Evolutionary conservation across 2,329 filamentous ascomycete species (phyloP).

Genomic region (Ophiostoma quercus): DNA sequence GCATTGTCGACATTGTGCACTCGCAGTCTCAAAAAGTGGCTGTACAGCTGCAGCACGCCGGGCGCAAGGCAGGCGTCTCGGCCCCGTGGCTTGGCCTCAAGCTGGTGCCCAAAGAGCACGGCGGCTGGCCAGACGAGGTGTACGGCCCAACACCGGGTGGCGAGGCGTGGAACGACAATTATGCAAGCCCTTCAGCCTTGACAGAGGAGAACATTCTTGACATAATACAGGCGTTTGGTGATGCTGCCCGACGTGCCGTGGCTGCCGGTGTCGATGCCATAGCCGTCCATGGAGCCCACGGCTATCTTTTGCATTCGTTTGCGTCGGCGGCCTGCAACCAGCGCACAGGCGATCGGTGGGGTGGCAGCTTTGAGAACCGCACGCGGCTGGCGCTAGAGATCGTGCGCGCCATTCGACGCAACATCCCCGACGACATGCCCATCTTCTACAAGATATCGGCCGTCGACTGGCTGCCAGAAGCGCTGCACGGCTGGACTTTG

Average conservation of each 20-base stretch:
- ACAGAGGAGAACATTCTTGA: neutral
- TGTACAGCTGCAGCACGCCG: constrained; percentile 62
- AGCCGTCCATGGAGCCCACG: constrained; percentile 72
- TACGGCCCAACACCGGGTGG: constrained; percentile 31
- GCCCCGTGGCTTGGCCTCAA: constrained; percentile 52
- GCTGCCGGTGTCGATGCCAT: constrained; percentile 62
- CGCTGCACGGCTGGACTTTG: constrained; percentile 58
- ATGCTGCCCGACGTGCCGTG: constrained; percentile 50
- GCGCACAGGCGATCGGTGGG: constrained; percentile 59
- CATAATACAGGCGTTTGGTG: constrained; percentile 49
- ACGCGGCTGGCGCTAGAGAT: constrained; percentile 62
- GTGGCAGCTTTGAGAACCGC: constrained; percentile 67
- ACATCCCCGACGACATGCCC: constrained; percentile 62
- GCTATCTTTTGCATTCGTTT: constrained; percentile 69
- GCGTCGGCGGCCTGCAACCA: constrained; percentile 64
- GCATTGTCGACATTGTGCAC: constrained; percentile 51
- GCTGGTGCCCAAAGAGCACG: constrained; percentile 36
- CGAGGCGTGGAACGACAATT: constrained; percentile 24
- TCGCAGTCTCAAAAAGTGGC: constrained; percentile 3
- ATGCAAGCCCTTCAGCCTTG: constrained; percentile 35
- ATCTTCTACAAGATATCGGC: constrained; percentile 69
- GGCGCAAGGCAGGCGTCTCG: constrained; percentile 49
- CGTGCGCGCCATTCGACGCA: constrained; percentile 54
- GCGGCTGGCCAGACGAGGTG: constrained; percentile 44
- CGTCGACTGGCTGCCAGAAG: constrained; percentile 63